A percentile compares a stretch with the other conserved stretches of the same genome.
Evolutionary conservation across 805 yeast genomes (phyloP).

Genomic region (Ogataea glucozyma): DNA sequence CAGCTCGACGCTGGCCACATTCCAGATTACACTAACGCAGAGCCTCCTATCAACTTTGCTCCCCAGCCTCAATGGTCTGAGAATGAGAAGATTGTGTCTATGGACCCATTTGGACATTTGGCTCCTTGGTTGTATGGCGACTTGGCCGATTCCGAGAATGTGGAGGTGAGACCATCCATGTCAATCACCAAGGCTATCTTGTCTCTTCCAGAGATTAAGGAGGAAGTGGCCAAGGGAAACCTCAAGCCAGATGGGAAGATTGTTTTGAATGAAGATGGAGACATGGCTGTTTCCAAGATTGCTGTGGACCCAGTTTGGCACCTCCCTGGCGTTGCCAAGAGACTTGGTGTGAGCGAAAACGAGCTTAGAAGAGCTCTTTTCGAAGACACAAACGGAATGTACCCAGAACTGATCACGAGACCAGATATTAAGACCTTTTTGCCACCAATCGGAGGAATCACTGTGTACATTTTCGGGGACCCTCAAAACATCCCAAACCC

Average conservation of each 20-base stretch:
- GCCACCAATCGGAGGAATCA: constrained; percentile 70
- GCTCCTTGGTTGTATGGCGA: constrained; percentile 60
- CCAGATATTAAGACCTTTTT: constrained; percentile 65
- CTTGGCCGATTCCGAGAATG: constrained; percentile 43
- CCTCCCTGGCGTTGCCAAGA: constrained; percentile 66
- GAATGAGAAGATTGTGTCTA: constrained; percentile 56
- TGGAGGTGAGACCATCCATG: constrained; percentile 64
- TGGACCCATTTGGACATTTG: constrained; percentile 69
- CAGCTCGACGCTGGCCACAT: constrained; percentile 52
- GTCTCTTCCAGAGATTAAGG: constrained; percentile 58
- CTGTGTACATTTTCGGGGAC: constrained; percentile 67
- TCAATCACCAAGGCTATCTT: constrained; percentile 67
- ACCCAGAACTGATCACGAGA: constrained; percentile 67
- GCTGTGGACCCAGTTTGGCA: constrained; percentile 76
- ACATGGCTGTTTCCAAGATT: constrained; percentile 59
- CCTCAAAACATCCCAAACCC: constrained; percentile 56
- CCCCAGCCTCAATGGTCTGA: constrained; percentile 60
- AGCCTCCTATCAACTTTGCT: constrained; percentile 58
- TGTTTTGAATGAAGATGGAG: constrained; percentile 61
- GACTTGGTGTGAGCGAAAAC: constrained; percentile 56
- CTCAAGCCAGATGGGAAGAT: constrained; percentile 59
- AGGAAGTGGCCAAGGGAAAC: constrained; percentile 54
- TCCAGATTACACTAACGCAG: constrained; percentile 63
- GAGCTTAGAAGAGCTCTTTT: constrained; percentile 60
- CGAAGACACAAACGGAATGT: constrained; percentile 71